phyloP scores from a whole-genome alignment of 2,329 filamentous ascomycete genomes.

The Cladobotryum protrusum region DNA sequence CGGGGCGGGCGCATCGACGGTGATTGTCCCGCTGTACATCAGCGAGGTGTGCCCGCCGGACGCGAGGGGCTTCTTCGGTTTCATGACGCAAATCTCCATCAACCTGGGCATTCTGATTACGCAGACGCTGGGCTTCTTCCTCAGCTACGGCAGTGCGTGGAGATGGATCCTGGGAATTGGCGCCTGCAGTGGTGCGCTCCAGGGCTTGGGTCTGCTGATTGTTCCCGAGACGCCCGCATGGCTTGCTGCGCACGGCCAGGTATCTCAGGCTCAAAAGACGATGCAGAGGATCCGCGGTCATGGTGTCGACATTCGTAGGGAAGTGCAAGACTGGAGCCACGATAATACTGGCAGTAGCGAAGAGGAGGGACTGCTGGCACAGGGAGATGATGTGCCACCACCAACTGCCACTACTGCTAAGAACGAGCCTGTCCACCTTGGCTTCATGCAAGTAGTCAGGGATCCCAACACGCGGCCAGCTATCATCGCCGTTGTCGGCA shows the following conservation, averaged over 20 bases:
- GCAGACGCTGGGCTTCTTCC: constrained; percentile 79
- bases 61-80: constrained; percentile 71
- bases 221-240: constrained; percentile 85
- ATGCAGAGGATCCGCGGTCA: constrained; percentile 72
- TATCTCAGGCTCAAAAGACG: constrained; percentile 55
- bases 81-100: constrained; percentile 87
- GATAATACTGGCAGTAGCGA: constrained; percentile 46
- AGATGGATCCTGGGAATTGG: constrained; percentile 73
- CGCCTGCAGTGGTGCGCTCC: constrained; percentile 58
- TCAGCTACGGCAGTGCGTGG: constrained; percentile 77
- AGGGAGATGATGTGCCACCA: constrained; percentile 15
- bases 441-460: constrained; percentile 59
- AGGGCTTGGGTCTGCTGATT: constrained; percentile 65
- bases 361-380: constrained; percentile 61
- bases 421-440: constrained; percentile 37
- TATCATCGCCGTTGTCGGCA: constrained; percentile 76
- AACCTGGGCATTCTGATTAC: constrained; percentile 83
- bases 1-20: constrained; percentile 81
- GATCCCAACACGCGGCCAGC: constrained; percentile 65
- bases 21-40: constrained; percentile 91
- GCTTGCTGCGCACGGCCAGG: constrained; percentile 63
- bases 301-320: constrained; percentile 62
- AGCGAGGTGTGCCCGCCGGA: constrained; percentile 77
- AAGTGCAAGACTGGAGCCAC: constrained; percentile 58
- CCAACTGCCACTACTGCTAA: constrained; percentile 9